phyloP scores from a whole-genome alignment of 495 filamentous ascomycete genomes.

The Penicillium riverlandense region DNA sequence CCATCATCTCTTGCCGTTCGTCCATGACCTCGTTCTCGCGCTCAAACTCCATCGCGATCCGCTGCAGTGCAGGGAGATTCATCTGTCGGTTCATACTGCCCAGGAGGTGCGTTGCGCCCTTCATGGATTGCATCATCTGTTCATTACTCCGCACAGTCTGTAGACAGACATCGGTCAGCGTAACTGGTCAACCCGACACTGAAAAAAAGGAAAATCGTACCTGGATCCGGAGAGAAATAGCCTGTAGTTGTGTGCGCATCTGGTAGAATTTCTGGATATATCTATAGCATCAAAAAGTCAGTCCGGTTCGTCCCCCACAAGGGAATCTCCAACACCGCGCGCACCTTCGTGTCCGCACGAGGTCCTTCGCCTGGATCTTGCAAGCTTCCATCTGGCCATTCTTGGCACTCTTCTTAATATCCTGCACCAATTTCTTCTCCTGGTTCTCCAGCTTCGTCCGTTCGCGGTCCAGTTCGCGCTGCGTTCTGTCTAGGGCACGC shows the following conservation, averaged over 20 bases:
- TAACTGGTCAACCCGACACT: no score
- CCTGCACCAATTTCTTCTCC: constrained; percentile 90
- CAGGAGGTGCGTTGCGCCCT: constrained; percentile 85
- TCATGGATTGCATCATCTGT: constrained; percentile 99
- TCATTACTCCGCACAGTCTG: constrained; percentile 96
- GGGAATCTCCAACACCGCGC: constrained; percentile 3
- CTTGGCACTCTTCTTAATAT: constrained; percentile 97
- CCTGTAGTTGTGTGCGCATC: constrained; percentile 94
- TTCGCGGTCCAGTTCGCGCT: constrained; percentile 90
- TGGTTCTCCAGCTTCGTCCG: constrained; percentile 93
- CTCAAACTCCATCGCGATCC: constrained; percentile 99
- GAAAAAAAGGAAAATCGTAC: constrained; percentile 32
- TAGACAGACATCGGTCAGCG: constrained; percentile 2
- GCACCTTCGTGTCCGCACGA: constrained; percentile 83
- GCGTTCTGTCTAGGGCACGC: constrained; percentile 90
- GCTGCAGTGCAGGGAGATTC: constrained; percentile 91
- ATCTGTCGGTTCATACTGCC: constrained; percentile 96
- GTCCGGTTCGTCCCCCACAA: neutral
- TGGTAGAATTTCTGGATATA: constrained; percentile 98
- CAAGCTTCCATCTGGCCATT: constrained; percentile 94
- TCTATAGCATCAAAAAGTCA: constrained; percentile 31
- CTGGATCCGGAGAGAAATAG: constrained; percentile 91
- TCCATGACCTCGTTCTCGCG: constrained; percentile 99
- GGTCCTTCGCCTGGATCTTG: constrained; percentile 95
- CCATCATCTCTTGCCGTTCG: constrained; percentile 99